Base-by-base conservation (phyloP, 2,329 filamentous ascomycete species). In the Aspergillus pseudonomiae region DNA sequence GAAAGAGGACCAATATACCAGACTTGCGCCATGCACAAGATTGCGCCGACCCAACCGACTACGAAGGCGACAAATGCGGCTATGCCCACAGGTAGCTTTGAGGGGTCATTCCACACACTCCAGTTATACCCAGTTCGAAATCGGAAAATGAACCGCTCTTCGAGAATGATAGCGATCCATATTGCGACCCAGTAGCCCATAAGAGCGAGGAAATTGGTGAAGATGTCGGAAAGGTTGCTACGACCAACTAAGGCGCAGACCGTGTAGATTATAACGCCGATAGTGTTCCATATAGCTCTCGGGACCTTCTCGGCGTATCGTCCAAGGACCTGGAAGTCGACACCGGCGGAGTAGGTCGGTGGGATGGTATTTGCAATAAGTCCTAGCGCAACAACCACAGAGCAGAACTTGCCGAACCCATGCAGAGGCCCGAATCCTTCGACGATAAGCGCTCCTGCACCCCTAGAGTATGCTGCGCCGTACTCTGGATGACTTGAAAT, bases 141-240 rank as follows among this genome's bases (percentile, higher is more conserved):
- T 2, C 87, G 81, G 74, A 91, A 91, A 56, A 91, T 79, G 24
- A 88, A 73, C 56, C 88, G 84, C 71, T 91, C 89, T 63, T 81
- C 78, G 16, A 80, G 74, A 2, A 86, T 79, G 54, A 91, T 89
- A 1, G 84, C 83, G 24, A 90, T 81, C 86, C 87, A 89, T 52
- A 90, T 86, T 16, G 83, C 83, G 19, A 89, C 83, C 88, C 88
- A 91, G 75, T 91, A 91, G 1, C 89, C 89, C 86, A 91, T 91
- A 26, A 91, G 77, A 0, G 88, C 87, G 6, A 91, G 80, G 73
- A 91, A 90, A 72, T 91, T 91, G 12, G 86, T 87, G 72, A 91
- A 90, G 63, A 91, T 89, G 30, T 82, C 82, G 0, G 87, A 84
- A 2, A 91, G 81, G 67, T 88, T 77, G 28, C 83, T 81, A 16